Evolutionary conservation across 441 rosid genomes (phyloP).

Genomic region (Mallotus japonicus): DNA sequence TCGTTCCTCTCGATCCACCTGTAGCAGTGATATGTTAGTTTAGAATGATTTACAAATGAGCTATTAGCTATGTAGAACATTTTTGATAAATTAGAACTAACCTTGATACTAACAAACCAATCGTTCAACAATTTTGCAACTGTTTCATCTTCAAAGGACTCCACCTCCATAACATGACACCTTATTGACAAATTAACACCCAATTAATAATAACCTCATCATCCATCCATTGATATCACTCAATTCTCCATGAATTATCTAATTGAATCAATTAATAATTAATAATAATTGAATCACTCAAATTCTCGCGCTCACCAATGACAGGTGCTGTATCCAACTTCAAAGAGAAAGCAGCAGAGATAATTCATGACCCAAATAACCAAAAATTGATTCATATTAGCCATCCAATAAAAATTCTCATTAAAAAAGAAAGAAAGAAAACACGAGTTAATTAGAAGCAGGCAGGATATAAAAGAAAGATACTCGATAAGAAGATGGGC

Average conservation of each 20-base stretch:
- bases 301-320: constrained; percentile 65
- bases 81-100: constrained; percentile 24
- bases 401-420: not conserved
- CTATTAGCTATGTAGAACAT: not conserved
- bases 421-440: not conserved
- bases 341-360: constrained; percentile 23
- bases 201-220: not conserved
- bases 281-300: too few relatives aligned
- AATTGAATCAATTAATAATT: too few relatives aligned
- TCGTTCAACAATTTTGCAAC: constrained; percentile 79
- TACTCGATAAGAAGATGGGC: constrained; percentile 95
- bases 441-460: not conserved
- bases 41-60: not conserved
- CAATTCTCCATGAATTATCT: too few relatives aligned
- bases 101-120: constrained; percentile 89
- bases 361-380: not conserved
- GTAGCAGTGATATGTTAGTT: constrained; percentile 30
- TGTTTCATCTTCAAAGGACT: constrained; percentile 85
- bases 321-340: constrained; percentile 99
- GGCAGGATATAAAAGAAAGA: constrained; percentile 3
- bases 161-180: constrained; percentile 99
- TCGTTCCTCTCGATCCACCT: constrained; percentile 97
- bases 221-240: not conserved
- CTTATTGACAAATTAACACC: constrained; percentile 31
- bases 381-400: not conserved